phyloP scores from a whole-genome alignment of 768 basidiomycete genomes.

The Cubamyces sp. region DNA sequence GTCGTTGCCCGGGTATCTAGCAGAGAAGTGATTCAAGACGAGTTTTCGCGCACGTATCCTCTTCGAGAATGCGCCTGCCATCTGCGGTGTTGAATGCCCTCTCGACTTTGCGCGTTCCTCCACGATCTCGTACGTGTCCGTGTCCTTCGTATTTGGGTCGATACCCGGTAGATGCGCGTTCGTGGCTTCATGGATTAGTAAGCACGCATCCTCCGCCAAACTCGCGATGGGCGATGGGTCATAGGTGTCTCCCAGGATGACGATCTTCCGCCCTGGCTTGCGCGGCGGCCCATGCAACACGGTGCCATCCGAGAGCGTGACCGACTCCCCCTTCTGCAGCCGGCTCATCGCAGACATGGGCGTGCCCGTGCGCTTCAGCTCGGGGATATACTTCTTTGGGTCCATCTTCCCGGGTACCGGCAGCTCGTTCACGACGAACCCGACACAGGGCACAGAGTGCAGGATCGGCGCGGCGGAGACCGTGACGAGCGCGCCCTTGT shows the following conservation, averaged over 20 bases:
- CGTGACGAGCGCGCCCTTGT: constrained; percentile 54
- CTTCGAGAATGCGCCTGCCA: constrained; percentile 83
- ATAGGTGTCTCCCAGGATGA: constrained; percentile 84
- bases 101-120: constrained; percentile 68
- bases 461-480: constrained; percentile 78
- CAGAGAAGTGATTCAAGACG: constrained; percentile 84
- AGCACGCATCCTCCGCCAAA: constrained; percentile 66
- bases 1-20: constrained; percentile 75
- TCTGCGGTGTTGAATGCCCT: constrained; percentile 91
- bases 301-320: constrained; percentile 74
- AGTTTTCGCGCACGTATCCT: constrained; percentile 62
- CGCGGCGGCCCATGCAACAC: constrained; percentile 67
- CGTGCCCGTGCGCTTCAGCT: constrained; percentile 70
- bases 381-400: constrained; percentile 65
- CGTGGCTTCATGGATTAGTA: constrained; percentile 89
- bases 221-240: constrained; percentile 70
- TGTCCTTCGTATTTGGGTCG: constrained; percentile 57
- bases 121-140: constrained; percentile 64
- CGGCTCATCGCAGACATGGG: constrained; percentile 68
- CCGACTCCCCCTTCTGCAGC: constrained; percentile 65
- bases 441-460: constrained; percentile 83
- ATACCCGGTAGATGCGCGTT: constrained; percentile 79
- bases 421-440: constrained; percentile 74
- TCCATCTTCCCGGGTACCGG: constrained; percentile 80
- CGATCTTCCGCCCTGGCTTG: constrained; percentile 73